A percentile compares a stretch with the other conserved stretches of the same genome.
Evolutionary conservation across 1,284 basidiomycete species (phyloP).

Genomic region (Irpex lacteus): DNA sequence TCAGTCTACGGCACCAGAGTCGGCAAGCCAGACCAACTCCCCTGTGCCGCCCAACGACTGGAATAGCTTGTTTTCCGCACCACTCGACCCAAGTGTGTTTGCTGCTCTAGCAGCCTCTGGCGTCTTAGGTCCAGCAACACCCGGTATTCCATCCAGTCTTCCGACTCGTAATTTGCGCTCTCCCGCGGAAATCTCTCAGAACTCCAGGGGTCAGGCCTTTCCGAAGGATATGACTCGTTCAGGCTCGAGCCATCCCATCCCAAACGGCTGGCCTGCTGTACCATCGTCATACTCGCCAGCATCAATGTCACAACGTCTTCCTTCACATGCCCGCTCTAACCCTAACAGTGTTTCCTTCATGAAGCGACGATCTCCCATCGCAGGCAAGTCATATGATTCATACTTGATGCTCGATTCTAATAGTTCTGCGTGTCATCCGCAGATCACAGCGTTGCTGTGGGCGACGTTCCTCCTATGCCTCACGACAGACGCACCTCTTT

Average conservation of each 20-base stretch:
- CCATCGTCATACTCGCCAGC: constrained; percentile 26
- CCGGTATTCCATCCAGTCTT: constrained; percentile 26
- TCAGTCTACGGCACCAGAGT: constrained; percentile 21
- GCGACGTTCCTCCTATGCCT: constrained; percentile 1
- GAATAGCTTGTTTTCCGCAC: constrained; percentile 52
- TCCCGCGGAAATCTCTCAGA: constrained; percentile 26
- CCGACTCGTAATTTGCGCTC: constrained; percentile 25
- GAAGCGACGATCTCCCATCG: constrained; percentile 28
- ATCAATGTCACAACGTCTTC: constrained; percentile 27
- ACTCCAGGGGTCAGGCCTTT: constrained; percentile 24
- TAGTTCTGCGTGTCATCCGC: background rate
- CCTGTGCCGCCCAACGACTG: constrained; percentile 44
- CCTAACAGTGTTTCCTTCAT: constrained; percentile 21
- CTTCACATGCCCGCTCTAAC: constrained; percentile 25
- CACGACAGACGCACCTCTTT: constrained; percentile 23
- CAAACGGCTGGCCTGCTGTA: constrained; percentile 24
- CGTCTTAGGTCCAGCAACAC: constrained; percentile 36
- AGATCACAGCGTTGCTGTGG: constrained; percentile 3
- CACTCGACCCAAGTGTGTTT: constrained; percentile 56
- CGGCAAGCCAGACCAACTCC: constrained; percentile 23
- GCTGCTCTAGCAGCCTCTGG: constrained; percentile 58
- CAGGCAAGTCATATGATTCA: constrained; percentile 16
- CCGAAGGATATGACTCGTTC: constrained; percentile 24
- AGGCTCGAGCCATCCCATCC: constrained; percentile 13
- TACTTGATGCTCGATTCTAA: constrained; percentile 22